These are phyloP conservation scores for Penicillium sp. DNA, from an alignment of 2,329 filamentous ascomycete species.

Conservation along the genomic window DNA sequence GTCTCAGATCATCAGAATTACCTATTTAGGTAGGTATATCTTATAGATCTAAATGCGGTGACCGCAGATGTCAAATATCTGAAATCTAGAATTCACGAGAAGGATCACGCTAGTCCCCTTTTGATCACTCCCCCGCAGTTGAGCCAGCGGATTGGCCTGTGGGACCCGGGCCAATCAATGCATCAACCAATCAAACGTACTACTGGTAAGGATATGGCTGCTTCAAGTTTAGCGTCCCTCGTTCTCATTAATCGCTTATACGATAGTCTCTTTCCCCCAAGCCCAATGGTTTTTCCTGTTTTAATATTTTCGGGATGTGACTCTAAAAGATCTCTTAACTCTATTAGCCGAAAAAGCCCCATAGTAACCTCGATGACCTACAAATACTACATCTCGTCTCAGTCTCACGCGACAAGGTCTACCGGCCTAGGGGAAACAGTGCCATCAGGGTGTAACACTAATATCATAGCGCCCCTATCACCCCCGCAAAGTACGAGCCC, in stretches of 20 bases:
- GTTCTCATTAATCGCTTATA: neutral
- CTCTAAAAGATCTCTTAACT: neutral
- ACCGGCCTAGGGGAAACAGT: slow-evolving; percentile 1
- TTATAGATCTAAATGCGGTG: neutral
- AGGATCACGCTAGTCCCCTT: neutral
- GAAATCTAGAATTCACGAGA: neutral
- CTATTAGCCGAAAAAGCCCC: neutral
- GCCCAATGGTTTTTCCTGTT: neutral
- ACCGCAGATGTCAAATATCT: neutral
- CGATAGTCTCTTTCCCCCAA: too few relatives aligned
- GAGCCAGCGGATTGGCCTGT: neutral
- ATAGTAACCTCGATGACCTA: neutral
- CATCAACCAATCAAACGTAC: neutral
- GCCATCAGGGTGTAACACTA: slow-evolving; percentile 17
- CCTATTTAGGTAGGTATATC: neutral
- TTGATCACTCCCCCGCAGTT: neutral
- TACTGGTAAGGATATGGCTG: neutral
- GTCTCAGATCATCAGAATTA: neutral
- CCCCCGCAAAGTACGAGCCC: neutral
- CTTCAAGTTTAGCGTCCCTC: neutral
- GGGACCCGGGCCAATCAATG: neutral
- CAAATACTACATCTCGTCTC: slow-evolving; percentile 1
- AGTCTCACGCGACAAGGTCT: neutral
- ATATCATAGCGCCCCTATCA: slow-evolving; percentile 14
- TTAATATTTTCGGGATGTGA: neutral